Evolutionary conservation across 2,329 filamentous ascomycete genomes (phyloP).

Genomic region (Ramularia endophylla): DNA sequence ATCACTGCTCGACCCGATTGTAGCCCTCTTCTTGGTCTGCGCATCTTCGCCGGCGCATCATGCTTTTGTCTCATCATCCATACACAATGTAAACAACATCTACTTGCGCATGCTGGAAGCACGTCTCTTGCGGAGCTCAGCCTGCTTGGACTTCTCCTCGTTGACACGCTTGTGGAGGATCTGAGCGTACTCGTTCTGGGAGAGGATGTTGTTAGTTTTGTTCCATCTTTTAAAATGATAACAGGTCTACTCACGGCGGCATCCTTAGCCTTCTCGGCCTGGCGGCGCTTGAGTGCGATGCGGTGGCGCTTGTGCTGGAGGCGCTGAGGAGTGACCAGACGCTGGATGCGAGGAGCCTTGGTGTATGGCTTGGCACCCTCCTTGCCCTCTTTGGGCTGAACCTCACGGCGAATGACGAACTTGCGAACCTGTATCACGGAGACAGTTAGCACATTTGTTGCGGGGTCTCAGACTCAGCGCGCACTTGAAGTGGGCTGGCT

Average conservation of each 20-base stretch:
- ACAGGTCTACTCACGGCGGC: constrained; percentile 73
- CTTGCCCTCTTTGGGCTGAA: constrained; percentile 73
- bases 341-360: constrained; percentile 99
- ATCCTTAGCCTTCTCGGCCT: constrained; percentile 95
- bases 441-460: constrained; percentile 22
- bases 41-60: not conserved
- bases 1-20: constrained; percentile 10
- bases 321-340: constrained; percentile 97
- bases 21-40: constrained; percentile 11
- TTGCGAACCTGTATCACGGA: constrained; percentile 72
- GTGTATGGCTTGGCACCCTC: constrained; percentile 98
- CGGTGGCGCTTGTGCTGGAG: constrained; percentile 99
- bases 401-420: constrained; percentile 99
- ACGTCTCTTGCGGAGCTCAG: constrained; percentile 92
- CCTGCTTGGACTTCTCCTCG: constrained; percentile 92
- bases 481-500: constrained; percentile 14
- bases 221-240: not conserved
- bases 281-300: constrained; percentile 96
- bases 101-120: constrained; percentile 91
- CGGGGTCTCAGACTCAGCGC: constrained; percentile 29
- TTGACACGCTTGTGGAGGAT: constrained; percentile 94
- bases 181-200: constrained; percentile 91
- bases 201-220: constrained; percentile 32
- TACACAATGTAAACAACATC: constrained; percentile 18
- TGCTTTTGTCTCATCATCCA: constrained; percentile 1